A percentile compares a stretch with the other conserved stretches of the same genome.
Evolutionary conservation across 371 early-diverging fungal species (phyloP).

Genomic region (Phascolomyces articulosus): DNA sequence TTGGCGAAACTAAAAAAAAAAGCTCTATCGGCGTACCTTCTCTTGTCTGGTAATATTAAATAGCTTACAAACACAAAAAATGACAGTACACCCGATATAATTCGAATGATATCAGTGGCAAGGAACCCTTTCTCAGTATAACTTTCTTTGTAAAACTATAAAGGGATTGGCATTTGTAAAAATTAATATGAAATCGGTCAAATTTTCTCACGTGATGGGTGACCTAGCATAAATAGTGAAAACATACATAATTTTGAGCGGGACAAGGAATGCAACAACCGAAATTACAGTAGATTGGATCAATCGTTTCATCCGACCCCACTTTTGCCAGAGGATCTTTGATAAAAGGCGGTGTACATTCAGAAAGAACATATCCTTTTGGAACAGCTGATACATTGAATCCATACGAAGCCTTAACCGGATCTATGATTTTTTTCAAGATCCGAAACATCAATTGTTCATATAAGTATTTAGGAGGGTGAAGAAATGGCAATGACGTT

Average conservation of each 20-base stretch:
- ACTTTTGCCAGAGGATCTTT: constrained; percentile 30
- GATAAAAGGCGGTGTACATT: constrained; percentile 45
- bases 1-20: too few species aligned
- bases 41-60: constrained; percentile 59
- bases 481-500: too few species aligned
- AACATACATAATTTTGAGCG: constrained; percentile 35
- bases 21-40: constrained; percentile 27
- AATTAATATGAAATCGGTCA: constrained; percentile 29
- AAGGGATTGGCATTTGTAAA: constrained; percentile 13
- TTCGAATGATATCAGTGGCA: constrained; percentile 53
- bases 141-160: constrained; percentile 49
- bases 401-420: constrained; percentile 9
- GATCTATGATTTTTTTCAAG: background rate
- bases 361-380: constrained; percentile 24
- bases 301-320: constrained; percentile 19
- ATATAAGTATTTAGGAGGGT: too few species aligned
- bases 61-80: constrained; percentile 62
- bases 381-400: constrained; percentile 32
- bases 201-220: constrained; percentile 3
- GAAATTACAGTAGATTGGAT: constrained; percentile 22
- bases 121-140: constrained; percentile 47
- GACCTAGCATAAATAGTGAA: background rate
- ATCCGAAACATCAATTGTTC: too few species aligned
- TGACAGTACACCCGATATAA: constrained; percentile 48
- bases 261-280: constrained; percentile 51